Conservation (phyloP, 805 yeast species). For the Candida golubevii region DNA sequence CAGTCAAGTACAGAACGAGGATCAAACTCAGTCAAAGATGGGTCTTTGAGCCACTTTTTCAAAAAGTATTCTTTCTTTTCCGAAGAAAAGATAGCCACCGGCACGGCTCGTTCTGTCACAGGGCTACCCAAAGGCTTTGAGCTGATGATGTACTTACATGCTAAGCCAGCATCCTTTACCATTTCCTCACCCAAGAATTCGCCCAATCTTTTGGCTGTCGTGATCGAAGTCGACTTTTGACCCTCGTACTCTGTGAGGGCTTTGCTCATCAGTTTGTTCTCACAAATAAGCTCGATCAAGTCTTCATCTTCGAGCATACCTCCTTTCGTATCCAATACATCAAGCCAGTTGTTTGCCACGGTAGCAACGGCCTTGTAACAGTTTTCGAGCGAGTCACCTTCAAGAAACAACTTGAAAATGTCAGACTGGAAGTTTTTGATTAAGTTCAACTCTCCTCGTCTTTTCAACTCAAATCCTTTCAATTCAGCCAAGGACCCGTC, state of each 20-base stretch:
- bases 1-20: constrained; percentile 89
- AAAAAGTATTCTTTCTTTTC: constrained; percentile 75
- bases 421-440: constrained; percentile 95
- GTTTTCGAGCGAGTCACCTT: constrained; percentile 70
- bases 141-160: constrained; percentile 90
- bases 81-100: constrained; percentile 91
- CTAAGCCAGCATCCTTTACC: constrained; percentile 94
- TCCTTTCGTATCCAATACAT: constrained; percentile 86
- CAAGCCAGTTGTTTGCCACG: constrained; percentile 95
- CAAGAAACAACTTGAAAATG: constrained; percentile 84
- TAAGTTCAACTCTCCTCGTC: constrained; percentile 92
- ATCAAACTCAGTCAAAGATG: constrained; percentile 72
- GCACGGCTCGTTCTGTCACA: constrained; percentile 93
- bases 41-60: constrained; percentile 83
- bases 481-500: constrained; percentile 93
- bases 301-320: constrained; percentile 88
- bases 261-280: constrained; percentile 92
- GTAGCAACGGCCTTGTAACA: constrained; percentile 88
- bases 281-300: constrained; percentile 90
- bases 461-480: constrained; percentile 92
- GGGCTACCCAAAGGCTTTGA: constrained; percentile 80
- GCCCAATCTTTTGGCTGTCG: constrained; percentile 90
- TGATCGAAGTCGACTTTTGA: constrained; percentile 91
- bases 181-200: constrained; percentile 94
- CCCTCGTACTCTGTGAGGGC: constrained; percentile 82